phyloP scores from a whole-genome alignment of 2,329 filamentous ascomycete genomes.

The Cercospora sp. region DNA sequence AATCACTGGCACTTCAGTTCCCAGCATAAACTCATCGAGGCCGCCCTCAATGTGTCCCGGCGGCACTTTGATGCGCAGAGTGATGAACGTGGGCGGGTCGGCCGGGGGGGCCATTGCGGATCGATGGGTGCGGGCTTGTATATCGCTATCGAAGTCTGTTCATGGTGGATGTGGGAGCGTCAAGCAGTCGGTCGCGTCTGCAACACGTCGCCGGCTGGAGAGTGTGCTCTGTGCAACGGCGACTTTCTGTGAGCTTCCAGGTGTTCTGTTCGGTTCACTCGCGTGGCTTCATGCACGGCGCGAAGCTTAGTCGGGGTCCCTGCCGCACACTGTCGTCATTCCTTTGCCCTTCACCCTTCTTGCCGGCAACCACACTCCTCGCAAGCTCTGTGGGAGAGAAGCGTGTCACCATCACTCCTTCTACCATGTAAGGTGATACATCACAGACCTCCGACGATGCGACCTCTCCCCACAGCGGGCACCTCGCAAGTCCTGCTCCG shows the following conservation, averaged over 20 bases:
- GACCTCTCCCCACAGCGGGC: conserved; percentile 6
- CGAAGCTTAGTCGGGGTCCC: neutral
- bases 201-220: neutral
- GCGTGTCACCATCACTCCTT: neutral
- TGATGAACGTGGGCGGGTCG: conserved; percentile 34
- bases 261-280: conserved; percentile 5
- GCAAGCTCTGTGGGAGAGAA: neutral
- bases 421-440: conserved; percentile 10
- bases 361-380: neutral
- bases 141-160: neutral
- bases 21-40: conserved; percentile 34
- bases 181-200: neutral
- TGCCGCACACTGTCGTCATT: neutral
- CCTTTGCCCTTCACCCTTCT: neutral
- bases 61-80: conserved; percentile 37
- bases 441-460: conserved; percentile 6
- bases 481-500: conserved; percentile 14
- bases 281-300: conserved; percentile 4
- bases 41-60: conserved; percentile 33
- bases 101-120: conserved; percentile 31
- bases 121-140: neutral
- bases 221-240: neutral
- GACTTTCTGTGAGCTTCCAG: neutral
- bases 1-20: conserved; percentile 27
- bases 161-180: neutral